A percentile compares a stretch with the other conserved stretches of the same genome.
Conservation (phyloP, 2,329 filamentous ascomycete species). For the Ceratocystis alfenasii region DNA sequence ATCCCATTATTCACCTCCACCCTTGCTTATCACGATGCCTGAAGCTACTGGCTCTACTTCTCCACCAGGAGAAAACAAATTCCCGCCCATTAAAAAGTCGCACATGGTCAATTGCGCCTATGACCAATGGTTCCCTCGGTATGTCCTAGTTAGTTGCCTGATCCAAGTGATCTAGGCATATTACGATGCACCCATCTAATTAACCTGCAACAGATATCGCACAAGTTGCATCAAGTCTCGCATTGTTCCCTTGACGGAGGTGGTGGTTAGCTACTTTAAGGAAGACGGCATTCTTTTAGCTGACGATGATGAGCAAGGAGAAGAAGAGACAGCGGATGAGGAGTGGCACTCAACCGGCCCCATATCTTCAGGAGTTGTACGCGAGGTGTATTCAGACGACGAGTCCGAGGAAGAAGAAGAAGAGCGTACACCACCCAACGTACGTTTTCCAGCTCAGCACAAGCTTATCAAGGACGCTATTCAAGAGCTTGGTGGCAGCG, state of each 20-base stretch:
- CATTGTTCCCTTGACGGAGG: slow-evolving; percentile 61
- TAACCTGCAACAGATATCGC: slow-evolving; percentile 43
- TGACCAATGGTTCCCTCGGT: slow-evolving; percentile 78
- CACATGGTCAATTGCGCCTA: slow-evolving; percentile 95
- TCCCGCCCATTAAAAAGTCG: slow-evolving; percentile 70
- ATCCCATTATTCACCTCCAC: neutral
- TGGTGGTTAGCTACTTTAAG: slow-evolving; percentile 76
- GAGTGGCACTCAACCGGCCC: slow-evolving; percentile 32
- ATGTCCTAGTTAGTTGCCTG: slow-evolving; percentile 24
- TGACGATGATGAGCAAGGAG: slow-evolving; percentile 43
- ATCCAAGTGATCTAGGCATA: neutral
- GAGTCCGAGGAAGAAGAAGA: slow-evolving; percentile 33
- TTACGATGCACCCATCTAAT: neutral
- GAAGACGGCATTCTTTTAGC: slow-evolving; percentile 87
- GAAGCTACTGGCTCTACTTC: slow-evolving; percentile 5
- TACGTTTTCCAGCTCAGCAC: slow-evolving; percentile 61
- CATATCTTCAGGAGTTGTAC: slow-evolving; percentile 25
- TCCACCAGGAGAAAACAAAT: slow-evolving; percentile 39
- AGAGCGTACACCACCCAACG: slow-evolving; percentile 37
- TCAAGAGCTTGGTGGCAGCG: slow-evolving; percentile 66
- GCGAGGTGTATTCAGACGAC: slow-evolving; percentile 36
- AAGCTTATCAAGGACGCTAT: slow-evolving; percentile 65
- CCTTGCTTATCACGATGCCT: slow-evolving; percentile 12
- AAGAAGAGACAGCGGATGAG: slow-evolving; percentile 48
- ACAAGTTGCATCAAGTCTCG: slow-evolving; percentile 72